These are phyloP conservation scores for Erythrobasidium hasegawianum DNA, from an alignment of 1,284 basidiomycete species.

Conservation along the genomic window DNA sequence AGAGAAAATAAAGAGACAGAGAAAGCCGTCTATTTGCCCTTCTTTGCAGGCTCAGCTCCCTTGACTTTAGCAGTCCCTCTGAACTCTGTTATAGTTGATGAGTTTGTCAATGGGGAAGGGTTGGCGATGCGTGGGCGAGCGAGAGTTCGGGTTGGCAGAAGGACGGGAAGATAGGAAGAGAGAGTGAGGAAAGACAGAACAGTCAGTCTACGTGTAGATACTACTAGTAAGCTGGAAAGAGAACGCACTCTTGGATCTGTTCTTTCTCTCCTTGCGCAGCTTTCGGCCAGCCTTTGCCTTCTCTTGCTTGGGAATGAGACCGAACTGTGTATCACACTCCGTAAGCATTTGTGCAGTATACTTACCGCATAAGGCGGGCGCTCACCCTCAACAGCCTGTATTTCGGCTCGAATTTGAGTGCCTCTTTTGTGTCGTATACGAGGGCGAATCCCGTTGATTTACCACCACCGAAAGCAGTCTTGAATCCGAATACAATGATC, in stretches of 20 bases:
- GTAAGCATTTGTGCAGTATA: not conserved
- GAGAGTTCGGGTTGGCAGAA: not conserved
- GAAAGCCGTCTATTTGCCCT: constrained; percentile 29
- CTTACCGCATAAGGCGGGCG: constrained; percentile 39
- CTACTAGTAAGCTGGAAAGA: not conserved
- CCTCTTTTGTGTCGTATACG: constrained; percentile 94
- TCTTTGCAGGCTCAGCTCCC: constrained; percentile 35
- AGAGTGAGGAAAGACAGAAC: not conserved
- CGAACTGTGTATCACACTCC: constrained; percentile 60
- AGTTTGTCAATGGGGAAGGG: not conserved
- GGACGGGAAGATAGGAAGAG: no score
- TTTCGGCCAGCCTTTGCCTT: constrained; percentile 95
- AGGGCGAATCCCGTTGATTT: constrained; percentile 94
- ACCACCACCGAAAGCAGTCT: constrained; percentile 98
- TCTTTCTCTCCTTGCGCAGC: constrained; percentile 99
- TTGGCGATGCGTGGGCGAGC: not conserved
- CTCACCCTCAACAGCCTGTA: constrained; percentile 90
- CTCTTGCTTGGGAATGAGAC: constrained; percentile 57
- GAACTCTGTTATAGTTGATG: constrained; percentile 30
- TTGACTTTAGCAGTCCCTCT: constrained; percentile 34
- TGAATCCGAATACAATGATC: constrained; percentile 59
- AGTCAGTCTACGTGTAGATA: no score
- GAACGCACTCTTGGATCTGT: constrained; percentile 74
- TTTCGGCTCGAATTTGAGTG: constrained; percentile 95
- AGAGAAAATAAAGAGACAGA: no score